phyloP scores from a whole-genome alignment of 2,329 filamentous ascomycete genomes.

The Trichoderma asperellum region DNA sequence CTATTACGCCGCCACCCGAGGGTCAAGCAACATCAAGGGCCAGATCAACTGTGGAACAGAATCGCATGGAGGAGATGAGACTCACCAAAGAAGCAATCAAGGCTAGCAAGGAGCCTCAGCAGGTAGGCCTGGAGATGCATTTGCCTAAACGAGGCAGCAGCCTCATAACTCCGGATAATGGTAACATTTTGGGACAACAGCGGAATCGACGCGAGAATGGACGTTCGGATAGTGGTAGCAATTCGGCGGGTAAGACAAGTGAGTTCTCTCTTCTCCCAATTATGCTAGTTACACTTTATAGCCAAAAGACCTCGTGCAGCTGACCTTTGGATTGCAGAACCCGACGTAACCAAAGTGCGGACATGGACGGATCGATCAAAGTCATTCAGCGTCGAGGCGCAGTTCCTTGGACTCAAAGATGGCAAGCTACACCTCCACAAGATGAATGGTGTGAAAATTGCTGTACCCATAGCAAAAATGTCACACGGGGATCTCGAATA shows the following conservation, averaged over 20 bases:
- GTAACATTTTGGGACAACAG: constrained; percentile 72
- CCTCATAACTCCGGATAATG: constrained; percentile 67
- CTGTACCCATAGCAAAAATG: constrained; percentile 94
- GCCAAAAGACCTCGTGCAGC: not conserved
- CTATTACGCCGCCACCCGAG: constrained; percentile 49
- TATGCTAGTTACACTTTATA: not conserved
- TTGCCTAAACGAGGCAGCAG: constrained; percentile 81
- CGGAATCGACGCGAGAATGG: constrained; percentile 72
- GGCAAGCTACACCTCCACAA: constrained; percentile 98
- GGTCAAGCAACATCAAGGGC: constrained; percentile 46
- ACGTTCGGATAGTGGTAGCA: constrained; percentile 56
- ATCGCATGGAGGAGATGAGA: constrained; percentile 77
- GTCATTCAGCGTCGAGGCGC: constrained; percentile 95
- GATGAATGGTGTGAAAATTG: constrained; percentile 96
- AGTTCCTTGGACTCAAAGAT: constrained; percentile 92
- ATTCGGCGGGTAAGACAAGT: constrained; percentile 71
- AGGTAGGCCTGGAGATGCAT: constrained; percentile 76
- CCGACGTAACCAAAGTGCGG: constrained; percentile 79
- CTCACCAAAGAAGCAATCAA: constrained; percentile 79
- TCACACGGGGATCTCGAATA: constrained; percentile 93
- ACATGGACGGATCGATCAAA: constrained; percentile 95
- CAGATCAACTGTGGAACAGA: constrained; percentile 74
- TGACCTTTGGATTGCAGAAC: constrained; percentile 59
- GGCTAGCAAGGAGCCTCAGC: constrained; percentile 58
- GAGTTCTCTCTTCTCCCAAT: constrained; percentile 44